Base-by-base conservation (phyloP, 2,329 filamentous ascomycete genomes). In the Sporothrix euskadiensis region DNA sequence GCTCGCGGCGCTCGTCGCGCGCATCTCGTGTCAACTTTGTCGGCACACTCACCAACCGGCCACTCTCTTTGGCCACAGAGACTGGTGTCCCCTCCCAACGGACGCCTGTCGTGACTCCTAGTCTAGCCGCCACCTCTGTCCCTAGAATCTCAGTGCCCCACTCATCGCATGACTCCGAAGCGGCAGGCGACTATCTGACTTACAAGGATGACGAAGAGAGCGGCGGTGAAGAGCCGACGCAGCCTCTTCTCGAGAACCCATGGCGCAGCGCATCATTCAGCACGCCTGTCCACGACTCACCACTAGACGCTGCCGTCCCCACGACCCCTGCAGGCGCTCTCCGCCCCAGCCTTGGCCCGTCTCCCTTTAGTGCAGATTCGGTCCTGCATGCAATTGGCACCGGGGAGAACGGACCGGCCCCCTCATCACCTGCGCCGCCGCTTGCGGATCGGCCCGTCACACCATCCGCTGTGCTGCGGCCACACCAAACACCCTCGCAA, bases 1-100 rank as follows among this genome's bases (percentile, higher is more conserved):
- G 69, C 44, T 73, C 74, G 3, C 75, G 75, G 19, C 78, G 78
- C 63, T 86, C 86, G 26, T 88, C 85, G 73, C 81, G 80, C 57
- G 79, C 83, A 14, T 87, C 86, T 2, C 83, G 83, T 39, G 80
- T 83, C 66, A 86, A 83, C 75, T 85, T 86, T 75, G 78, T 81
- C 61, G 82, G 83, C 44, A 76, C 80, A 12, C 73, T 79, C 39
- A 78, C 79, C 73, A 84, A 82, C 73, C 79, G 82, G 0, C 78
- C 82, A 41, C 79, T 80, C 19, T 77, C 82, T 30, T 49, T 74
- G 10, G 35, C 71, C 14, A 78, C 81, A 26, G 81, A 82, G 26
- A 78, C 79, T 3, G 82, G 81, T 7, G 76, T 82, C 4, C 81
- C 83, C 22, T 80, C 82, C 0, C 78, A 80, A 22, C 83, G 82